Evolutionary conservation across 345 rosid species (phyloP).

Genomic region (Pistacia vera): DNA sequence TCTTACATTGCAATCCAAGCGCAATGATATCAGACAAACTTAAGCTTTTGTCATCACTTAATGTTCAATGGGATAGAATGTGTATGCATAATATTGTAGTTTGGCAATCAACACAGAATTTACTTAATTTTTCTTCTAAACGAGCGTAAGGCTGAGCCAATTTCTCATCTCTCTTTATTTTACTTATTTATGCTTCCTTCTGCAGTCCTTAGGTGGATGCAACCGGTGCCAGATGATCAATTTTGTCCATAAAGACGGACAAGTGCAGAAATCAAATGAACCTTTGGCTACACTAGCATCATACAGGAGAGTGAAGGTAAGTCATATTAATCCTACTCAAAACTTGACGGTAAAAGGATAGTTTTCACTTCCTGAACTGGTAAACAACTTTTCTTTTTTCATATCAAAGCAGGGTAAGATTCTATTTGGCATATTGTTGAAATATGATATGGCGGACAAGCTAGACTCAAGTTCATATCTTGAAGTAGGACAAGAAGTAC

Average conservation of each 20-base stretch:
- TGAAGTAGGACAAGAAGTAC: conserved; percentile 64
- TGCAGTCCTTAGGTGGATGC: conserved; percentile 93
- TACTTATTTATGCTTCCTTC: conserved; percentile 6
- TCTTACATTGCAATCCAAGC: background rate
- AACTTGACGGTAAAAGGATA: background rate
- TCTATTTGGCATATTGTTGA: conserved; percentile 75
- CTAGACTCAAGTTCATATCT: conserved; percentile 44
- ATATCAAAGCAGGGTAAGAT: conserved; percentile 77
- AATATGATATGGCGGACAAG: conserved; percentile 25
- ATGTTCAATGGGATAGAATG: no score
- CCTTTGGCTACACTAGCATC: conserved; percentile 86
- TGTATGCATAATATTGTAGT: background rate
- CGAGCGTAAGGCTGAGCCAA: no score
- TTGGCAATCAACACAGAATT: background rate
- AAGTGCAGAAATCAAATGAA: conserved; percentile 72
- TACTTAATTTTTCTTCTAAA: background rate
- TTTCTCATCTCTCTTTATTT: background rate
- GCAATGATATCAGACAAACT: background rate
- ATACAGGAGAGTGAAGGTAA: conserved; percentile 88
- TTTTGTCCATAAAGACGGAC: conserved; percentile 51
- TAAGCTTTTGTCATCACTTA: background rate
- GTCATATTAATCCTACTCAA: background rate
- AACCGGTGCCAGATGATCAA: conserved; percentile 94
- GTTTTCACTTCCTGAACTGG: background rate
- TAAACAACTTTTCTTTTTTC: background rate